Evolutionary conservation across 305 asterid genomes (phyloP), one percentile per base, ranked within the genome.

Genomic region (Fraxinus paxiana): DNA sequence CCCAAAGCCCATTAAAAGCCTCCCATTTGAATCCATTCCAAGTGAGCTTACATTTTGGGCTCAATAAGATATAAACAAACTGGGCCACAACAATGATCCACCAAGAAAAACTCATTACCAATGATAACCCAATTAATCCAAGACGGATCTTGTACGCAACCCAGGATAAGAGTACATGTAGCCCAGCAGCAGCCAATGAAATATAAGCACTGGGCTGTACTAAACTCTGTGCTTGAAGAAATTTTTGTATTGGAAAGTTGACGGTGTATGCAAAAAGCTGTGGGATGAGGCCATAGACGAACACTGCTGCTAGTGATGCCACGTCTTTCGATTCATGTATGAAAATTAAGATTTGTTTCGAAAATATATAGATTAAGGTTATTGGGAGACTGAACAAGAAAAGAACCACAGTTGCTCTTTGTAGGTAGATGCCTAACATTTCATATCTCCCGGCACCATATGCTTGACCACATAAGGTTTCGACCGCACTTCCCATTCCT

Each of bases 401-500:
- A n/a, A 84, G 88, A 3, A 88, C 83, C 2, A 86, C 17, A 0
- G 83, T 67, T 24, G 89, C 77, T 82, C 88, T 86, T 69, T 86
- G 89, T n/a, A 86, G 77, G 38, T 84, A 84, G 0, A 88, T 79
- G 1, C 90, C 90, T 12, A 87, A 4, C 88, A 83, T 83, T 3
- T 83, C 84, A n/a, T 69, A 8, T 35, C 80, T 77, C 0, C 67
- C 46, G 5, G 89, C 91, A 0, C 91, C 89, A 71, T 46, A 88
- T 4, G 91, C 88, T 79, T 86, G 91, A 2, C 91, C 91, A 65
- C 91, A 88, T 10, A 88, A 77, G 0, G 91, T 88, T 77, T 88
- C 89, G 77, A 88, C 89, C 1, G 91, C 91, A 76, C 91, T 88
- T 0, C 88, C 91, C 91, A 88, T 88, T 10, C 91, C 91, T 6